Evolutionary conservation across 2,329 filamentous ascomycete genomes (phyloP).

Genomic region (Delphinella strobiligena): DNA sequence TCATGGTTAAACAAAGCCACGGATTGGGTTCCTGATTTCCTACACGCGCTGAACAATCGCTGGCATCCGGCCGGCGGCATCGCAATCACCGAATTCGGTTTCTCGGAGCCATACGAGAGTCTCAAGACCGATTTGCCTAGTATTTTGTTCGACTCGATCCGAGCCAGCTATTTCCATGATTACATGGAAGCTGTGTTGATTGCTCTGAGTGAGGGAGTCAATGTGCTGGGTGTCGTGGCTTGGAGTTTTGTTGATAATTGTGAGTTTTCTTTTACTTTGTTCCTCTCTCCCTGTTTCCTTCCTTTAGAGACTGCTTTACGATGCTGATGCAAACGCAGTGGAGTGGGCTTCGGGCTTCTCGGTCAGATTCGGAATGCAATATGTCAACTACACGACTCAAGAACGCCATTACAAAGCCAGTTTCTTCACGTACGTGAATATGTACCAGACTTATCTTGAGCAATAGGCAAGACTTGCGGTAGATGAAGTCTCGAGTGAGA

Average conservation of each 20-base stretch:
- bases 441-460: not conserved
- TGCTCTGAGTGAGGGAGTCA: slow-evolving; percentile 22
- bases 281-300: not conserved
- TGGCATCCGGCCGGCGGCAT: slow-evolving; percentile 26
- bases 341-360: slow-evolving; percentile 20
- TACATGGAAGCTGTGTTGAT: slow-evolving; percentile 24
- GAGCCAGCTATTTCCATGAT: slow-evolving; percentile 20
- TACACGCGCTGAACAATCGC: slow-evolving; percentile 22
- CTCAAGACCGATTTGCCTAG: slow-evolving; percentile 18
- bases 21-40: slow-evolving; percentile 22
- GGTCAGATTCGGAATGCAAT: slow-evolving; percentile 24
- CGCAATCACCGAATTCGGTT: slow-evolving; percentile 23
- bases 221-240: slow-evolving; percentile 23
- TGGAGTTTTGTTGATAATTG: slow-evolving; percentile 27
- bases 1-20: slow-evolving; percentile 24
- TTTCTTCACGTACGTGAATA: slow-evolving; percentile 15
- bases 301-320: slow-evolving; percentile 4
- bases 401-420: slow-evolving; percentile 28
- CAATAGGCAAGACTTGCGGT: not conserved
- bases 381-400: slow-evolving; percentile 10
- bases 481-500: not conserved
- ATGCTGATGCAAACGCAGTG: slow-evolving; percentile 1
- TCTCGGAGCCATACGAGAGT: slow-evolving; percentile 22
- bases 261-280: slow-evolving; percentile 12
- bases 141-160: slow-evolving; percentile 20